These are phyloP conservation scores for Apiospora malaysiana DNA, from an alignment of 2,329 filamentous ascomycete genomes.

Conservation along the genomic window DNA sequence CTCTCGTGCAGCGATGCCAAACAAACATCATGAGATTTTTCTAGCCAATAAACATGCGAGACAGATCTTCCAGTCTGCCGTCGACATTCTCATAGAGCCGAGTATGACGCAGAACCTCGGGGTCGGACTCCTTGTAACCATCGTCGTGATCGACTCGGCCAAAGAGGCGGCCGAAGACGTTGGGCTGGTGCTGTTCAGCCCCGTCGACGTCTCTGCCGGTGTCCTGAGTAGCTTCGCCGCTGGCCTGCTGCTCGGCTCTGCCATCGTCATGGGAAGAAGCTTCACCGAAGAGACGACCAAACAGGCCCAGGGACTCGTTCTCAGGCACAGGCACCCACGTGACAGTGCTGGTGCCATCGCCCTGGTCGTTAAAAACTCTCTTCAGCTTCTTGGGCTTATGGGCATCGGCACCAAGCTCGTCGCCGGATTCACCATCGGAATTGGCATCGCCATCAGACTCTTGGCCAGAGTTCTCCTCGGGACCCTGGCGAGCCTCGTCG, in stretches of 20 bases:
- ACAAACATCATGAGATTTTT: neutral
- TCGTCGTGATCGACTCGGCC: neutral
- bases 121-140: neutral
- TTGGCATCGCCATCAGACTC: neutral
- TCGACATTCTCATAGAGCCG: neutral
- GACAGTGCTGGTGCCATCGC: slow-evolving; percentile 1
- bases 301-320: neutral
- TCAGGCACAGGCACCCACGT: neutral
- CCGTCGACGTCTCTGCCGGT: neutral
- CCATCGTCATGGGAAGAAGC: neutral
- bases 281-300: neutral
- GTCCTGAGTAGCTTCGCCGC: neutral
- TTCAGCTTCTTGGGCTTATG: neutral
- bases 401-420: neutral
- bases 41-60: neutral
- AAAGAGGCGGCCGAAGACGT: neutral
- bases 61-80: neutral
- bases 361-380: neutral
- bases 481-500: neutral
- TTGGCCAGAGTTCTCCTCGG: neutral
- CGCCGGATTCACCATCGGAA: too few relatives aligned
- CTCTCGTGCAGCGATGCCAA: neutral
- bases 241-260: neutral
- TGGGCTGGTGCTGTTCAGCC: neutral
- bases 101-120: neutral